Conservation (phyloP, 768 basidiomycete genomes). For the Macrolepiota albuminosa region DNA sequence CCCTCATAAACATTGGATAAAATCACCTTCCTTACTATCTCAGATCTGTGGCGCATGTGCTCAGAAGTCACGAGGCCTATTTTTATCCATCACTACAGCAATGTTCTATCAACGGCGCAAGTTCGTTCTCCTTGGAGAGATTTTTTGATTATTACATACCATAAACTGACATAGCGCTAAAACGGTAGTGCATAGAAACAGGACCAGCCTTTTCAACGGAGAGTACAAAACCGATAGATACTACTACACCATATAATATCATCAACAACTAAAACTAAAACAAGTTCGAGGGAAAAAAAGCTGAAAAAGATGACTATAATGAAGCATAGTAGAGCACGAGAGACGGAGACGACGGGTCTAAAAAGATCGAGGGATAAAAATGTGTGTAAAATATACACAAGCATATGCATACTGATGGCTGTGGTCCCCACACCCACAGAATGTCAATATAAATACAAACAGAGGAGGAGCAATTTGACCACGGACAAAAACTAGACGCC, state of each 20-base stretch:
- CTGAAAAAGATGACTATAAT: not conserved
- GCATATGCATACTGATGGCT: not conserved
- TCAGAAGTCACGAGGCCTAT: not conserved
- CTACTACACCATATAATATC: not conserved
- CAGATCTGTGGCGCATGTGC: not conserved
- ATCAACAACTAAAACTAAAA: not conserved
- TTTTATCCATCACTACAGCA: not conserved
- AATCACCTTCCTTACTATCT: not conserved
- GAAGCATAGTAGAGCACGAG: not conserved
- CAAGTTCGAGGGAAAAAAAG: not conserved
- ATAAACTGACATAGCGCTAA: not conserved
- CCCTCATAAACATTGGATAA: not conserved
- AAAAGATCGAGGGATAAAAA: not conserved
- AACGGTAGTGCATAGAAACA: not conserved
- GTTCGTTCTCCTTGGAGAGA: not conserved
- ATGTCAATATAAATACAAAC: not conserved
- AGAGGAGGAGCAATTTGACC: not conserved
- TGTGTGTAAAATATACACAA: not conserved
- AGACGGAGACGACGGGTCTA: not conserved
- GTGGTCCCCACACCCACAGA: too few relatives aligned
- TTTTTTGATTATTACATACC: too few relatives aligned
- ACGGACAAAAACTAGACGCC: not conserved
- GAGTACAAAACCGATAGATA: not conserved
- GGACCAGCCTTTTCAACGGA: not conserved
- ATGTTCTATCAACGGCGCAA: not conserved